Evolutionary conservation across 2,329 filamentous ascomycete species (phyloP).

Genomic region (Aspergillus persii): DNA sequence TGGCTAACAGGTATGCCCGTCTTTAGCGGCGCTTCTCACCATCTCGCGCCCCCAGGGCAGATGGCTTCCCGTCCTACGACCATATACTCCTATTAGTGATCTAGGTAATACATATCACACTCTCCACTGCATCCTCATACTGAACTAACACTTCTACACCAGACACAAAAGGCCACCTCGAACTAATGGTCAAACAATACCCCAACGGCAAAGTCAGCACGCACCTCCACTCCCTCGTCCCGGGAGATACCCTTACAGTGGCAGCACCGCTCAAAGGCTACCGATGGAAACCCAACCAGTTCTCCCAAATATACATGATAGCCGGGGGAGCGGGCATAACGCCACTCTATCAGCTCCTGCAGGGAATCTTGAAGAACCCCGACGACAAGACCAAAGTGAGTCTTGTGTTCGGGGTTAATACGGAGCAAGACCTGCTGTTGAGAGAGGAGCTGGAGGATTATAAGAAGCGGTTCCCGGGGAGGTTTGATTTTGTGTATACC

Average conservation of each 20-base stretch:
- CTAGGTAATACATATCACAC: conserved; percentile 38
- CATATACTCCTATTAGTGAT: conserved; percentile 64
- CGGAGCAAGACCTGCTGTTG: neutral
- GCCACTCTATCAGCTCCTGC: neutral
- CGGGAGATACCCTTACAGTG: conserved; percentile 62
- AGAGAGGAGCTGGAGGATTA: neutral
- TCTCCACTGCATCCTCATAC: neutral
- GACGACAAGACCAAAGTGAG: neutral
- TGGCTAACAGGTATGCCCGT: neutral
- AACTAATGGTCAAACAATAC: conserved; percentile 68
- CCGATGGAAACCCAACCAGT: neutral
- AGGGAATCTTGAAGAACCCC: neutral
- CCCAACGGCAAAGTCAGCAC: conserved; percentile 63
- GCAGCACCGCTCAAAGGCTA: conserved; percentile 32
- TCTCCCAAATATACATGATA: neutral
- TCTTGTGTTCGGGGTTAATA: neutral
- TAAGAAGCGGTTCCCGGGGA: neutral
- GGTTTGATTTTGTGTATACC: neutral
- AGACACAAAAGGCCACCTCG: conserved; percentile 47
- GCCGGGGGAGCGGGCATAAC: neutral
- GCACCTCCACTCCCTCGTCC: conserved; percentile 64
- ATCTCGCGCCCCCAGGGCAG: conserved; percentile 57
- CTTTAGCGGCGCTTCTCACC: conserved; percentile 54
- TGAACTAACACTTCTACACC: neutral
- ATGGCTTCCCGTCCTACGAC: conserved; percentile 60